Base-by-base conservation (phyloP, 352 stramenopile genomes). In the Elongisporangium undulatum region DNA sequence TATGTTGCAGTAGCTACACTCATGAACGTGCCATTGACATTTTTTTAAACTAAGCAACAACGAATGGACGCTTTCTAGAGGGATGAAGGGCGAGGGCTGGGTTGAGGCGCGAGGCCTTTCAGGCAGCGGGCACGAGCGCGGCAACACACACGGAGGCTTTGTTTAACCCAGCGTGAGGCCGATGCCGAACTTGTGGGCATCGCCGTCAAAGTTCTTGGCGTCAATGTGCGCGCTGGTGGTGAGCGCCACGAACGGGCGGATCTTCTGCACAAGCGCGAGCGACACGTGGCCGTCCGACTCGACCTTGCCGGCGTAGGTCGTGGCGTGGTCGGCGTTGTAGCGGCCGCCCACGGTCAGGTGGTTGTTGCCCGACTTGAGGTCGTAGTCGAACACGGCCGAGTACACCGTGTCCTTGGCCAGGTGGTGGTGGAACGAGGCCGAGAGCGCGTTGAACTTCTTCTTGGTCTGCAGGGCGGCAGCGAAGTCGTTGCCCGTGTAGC, bases 121-220 rank as follows among this genome's bases (percentile, higher is more conserved):
- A 7, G 7, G 24, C 24, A 34, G 24, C 24, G 24, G 5, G 8
- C 9, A 41, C 29, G 29, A 41, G 29, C 4, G 29, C 29, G 13
- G 29, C 8, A 2, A 41, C 8, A 12, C 20, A 23, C 20, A 22
- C 15, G 21, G 13, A 23, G n/a, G 16, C 10, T 19, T 39, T 45
- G 53, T 59, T 90, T 94, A 96, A 60, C 87, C 87, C 45, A 96
- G 72, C 39, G 85, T 92, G 69, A 96, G 83, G 38, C 83, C 83
- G 53, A 96, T 90, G 63, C 87, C 87, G 68, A 96, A 96, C 82
- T 96, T 96, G 82, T 96, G 87, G 60, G 84, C 82, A 58, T 96
- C 87, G 57, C 87, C 85, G 64, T 96, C 85, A 59, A 96, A 94
- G 81, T 96, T 94, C 87, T 96, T 96, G 59, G 85, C 87, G 67